phyloP scores from a whole-genome alignment of 2,329 filamentous ascomycete genomes.

The Colletotrichum kahawae region DNA sequence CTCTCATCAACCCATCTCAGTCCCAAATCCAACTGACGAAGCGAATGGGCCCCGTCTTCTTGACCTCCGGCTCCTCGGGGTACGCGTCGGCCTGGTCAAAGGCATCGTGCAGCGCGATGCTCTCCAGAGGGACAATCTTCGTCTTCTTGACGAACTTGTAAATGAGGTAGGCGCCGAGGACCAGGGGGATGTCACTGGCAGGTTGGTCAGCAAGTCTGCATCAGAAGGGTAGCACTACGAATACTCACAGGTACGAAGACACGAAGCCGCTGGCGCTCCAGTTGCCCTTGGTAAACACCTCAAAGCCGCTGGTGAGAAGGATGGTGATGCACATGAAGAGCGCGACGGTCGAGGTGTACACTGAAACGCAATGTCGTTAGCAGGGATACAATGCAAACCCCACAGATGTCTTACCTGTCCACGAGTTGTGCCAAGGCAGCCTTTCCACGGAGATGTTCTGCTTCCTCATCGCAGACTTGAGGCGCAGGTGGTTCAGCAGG shows the following conservation, averaged over 20 bases:
- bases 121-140: constrained; percentile 52
- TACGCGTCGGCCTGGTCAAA: constrained; percentile 50
- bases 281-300: constrained; percentile 65
- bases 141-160: constrained; percentile 73
- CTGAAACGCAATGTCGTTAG: constrained; percentile 34
- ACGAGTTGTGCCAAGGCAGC: constrained; percentile 68
- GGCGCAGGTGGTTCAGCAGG: constrained; percentile 62
- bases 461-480: constrained; percentile 52
- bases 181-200: constrained; percentile 63
- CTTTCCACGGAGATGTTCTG: constrained; percentile 53
- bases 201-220: constrained; percentile 48
- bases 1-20: constrained; percentile 3
- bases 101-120: constrained; percentile 57
- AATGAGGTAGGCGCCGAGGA: constrained; percentile 58
- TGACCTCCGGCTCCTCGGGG: constrained; percentile 32
- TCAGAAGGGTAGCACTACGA: constrained; percentile 50
- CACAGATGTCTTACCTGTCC: constrained; percentile 54
- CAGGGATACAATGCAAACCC: neutral
- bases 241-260: constrained; percentile 68
- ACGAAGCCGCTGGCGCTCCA: constrained; percentile 64
- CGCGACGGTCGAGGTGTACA: constrained; percentile 64
- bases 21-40: constrained; percentile 42
- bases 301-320: constrained; percentile 73
- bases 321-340: constrained; percentile 68
- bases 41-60: constrained; percentile 31